Evolutionary conservation across 768 basidiomycete species (phyloP).

Genomic region (Pisolithus sp.): DNA sequence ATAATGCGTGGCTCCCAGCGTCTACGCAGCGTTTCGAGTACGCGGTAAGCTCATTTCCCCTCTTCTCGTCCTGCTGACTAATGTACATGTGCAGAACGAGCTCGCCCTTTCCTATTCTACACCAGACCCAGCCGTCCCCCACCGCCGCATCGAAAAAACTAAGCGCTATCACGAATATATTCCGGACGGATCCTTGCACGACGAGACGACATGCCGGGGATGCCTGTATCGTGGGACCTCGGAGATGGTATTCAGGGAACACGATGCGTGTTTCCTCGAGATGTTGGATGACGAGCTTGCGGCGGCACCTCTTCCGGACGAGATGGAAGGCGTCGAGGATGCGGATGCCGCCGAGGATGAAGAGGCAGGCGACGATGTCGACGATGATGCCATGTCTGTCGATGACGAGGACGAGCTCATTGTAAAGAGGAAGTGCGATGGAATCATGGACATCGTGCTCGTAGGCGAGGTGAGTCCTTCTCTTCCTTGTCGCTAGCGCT

Average conservation of each 20-base stretch:
- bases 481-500: neutral
- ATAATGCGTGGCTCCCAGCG: slow-evolving; percentile 36
- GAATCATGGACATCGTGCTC: slow-evolving; percentile 55
- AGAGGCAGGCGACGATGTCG: slow-evolving; percentile 11
- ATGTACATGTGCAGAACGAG: neutral
- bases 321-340: slow-evolving; percentile 23
- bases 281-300: slow-evolving; percentile 4
- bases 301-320: slow-evolving; percentile 14
- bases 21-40: slow-evolving; percentile 11
- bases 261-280: slow-evolving; percentile 20
- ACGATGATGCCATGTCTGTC: slow-evolving; percentile 17
- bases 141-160: slow-evolving; percentile 13
- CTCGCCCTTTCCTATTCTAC: neutral
- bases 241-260: slow-evolving; percentile 24
- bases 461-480: slow-evolving; percentile 45
- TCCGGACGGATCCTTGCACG: slow-evolving; percentile 36
- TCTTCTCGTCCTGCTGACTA: too few species aligned
- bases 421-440: slow-evolving; percentile 37
- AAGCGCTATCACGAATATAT: slow-evolving; percentile 38
- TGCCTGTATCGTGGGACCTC: slow-evolving; percentile 22
- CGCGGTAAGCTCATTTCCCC: slow-evolving; percentile 16
- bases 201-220: slow-evolving; percentile 32
- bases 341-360: slow-evolving; percentile 21
- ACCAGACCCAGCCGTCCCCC: neutral
- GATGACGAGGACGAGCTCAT: slow-evolving; percentile 20